Conservation (phyloP, 225 moss, liverwort and hornwort genomes). For the Pleurozium schreberi region DNA sequence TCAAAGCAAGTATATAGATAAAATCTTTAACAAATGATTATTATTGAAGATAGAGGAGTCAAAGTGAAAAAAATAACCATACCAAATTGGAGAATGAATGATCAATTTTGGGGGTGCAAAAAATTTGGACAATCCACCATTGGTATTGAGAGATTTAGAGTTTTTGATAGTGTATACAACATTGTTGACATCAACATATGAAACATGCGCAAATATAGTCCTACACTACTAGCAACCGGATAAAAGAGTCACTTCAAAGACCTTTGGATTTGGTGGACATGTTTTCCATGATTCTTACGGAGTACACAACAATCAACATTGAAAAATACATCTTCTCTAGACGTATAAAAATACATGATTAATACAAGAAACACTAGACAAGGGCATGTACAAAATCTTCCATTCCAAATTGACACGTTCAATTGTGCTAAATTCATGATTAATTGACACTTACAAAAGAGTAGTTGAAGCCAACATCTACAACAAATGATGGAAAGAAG, state of each 20-base stretch:
- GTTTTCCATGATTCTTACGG: background rate
- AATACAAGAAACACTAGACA: background rate
- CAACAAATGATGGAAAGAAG: background rate
- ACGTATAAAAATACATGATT: background rate
- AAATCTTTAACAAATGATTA: background rate
- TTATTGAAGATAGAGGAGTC: background rate
- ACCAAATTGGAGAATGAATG: background rate
- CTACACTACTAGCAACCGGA: background rate
- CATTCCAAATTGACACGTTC: background rate
- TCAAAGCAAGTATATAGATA: background rate
- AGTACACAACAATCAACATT: background rate
- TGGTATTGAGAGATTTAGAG: background rate
- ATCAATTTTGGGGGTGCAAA: background rate
- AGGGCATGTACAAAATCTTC: background rate
- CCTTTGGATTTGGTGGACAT: background rate
- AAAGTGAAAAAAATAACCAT: background rate
- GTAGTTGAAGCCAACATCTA: background rate
- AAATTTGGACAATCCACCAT: background rate
- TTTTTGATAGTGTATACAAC: rapidly evolving
- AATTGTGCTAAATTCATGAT: background rate
- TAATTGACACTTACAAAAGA: no score
- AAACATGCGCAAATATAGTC: background rate
- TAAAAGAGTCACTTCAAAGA: background rate
- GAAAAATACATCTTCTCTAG: background rate
- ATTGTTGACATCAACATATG: background rate